A percentile compares a stretch with the other conserved stretches of the same genome.
Evolutionary conservation across 768 basidiomycete species (phyloP).

Genomic region (Rossbeevera mucosa): DNA sequence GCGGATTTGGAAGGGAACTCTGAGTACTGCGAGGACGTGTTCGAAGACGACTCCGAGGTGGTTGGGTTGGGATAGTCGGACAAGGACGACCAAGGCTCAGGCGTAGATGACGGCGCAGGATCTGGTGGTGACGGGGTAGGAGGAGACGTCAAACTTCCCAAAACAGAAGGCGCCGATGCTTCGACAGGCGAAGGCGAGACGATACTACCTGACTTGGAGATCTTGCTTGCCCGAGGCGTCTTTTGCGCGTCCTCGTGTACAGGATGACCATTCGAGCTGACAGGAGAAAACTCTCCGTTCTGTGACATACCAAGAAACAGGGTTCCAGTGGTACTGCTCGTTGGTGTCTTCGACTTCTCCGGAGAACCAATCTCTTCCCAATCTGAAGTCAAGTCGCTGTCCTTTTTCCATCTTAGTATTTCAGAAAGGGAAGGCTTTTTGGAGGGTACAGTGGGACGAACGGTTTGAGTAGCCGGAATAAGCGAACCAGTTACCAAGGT

Average conservation of each 20-base stretch:
- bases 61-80: slow-evolving; percentile 67
- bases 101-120: slow-evolving; percentile 59
- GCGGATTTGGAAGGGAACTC: slow-evolving; percentile 43
- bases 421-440: slow-evolving; percentile 70
- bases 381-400: slow-evolving; percentile 51
- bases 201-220: slow-evolving; percentile 25
- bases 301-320: slow-evolving; percentile 23
- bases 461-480: slow-evolving; percentile 30
- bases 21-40: slow-evolving; percentile 66
- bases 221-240: slow-evolving; percentile 34
- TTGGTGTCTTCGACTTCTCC: slow-evolving; percentile 46
- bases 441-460: slow-evolving; percentile 36
- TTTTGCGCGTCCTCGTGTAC: slow-evolving; percentile 30
- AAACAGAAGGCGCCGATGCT: slow-evolving; percentile 12
- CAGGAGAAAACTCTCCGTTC: slow-evolving; percentile 29
- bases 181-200: slow-evolving; percentile 21
- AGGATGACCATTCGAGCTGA: slow-evolving; percentile 26
- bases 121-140: slow-evolving; percentile 48
- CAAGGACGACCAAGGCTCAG: slow-evolving; percentile 73
- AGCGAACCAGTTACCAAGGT: slow-evolving; percentile 36
- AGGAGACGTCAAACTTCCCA: slow-evolving; percentile 34
- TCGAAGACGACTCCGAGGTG: slow-evolving; percentile 72
- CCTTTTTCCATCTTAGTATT: slow-evolving; percentile 52
- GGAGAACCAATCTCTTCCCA: slow-evolving; percentile 58
- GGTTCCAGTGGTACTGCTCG: slow-evolving; percentile 40